phyloP scores from a whole-genome alignment of 495 filamentous ascomycete species.

The Podospora appendiculata region DNA sequence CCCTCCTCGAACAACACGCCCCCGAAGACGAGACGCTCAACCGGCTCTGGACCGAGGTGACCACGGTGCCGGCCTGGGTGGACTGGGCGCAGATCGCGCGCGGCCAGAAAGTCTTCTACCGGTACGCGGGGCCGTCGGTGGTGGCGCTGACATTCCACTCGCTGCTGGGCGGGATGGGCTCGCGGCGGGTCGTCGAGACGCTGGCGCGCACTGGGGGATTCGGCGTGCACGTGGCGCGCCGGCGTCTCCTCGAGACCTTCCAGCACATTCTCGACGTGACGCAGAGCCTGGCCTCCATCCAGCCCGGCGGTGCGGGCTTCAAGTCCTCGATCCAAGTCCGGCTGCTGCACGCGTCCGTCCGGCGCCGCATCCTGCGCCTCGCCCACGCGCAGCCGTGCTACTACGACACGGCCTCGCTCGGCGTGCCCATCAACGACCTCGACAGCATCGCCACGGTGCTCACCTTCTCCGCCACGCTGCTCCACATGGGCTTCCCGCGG shows the following conservation, averaged over 20 bases:
- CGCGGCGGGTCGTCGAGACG: conserved; percentile 61
- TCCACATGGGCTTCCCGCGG: conserved; percentile 61
- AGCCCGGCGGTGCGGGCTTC: conserved; percentile 61
- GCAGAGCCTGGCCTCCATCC: conserved; percentile 52
- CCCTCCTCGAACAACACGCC: conserved; percentile 50
- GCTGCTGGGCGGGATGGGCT: conserved; percentile 58
- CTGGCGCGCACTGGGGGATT: conserved; percentile 75
- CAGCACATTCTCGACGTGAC: conserved; percentile 72
- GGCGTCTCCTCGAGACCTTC: conserved; percentile 65
- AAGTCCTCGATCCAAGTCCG: conserved; percentile 65
- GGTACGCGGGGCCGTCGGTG: conserved; percentile 61
- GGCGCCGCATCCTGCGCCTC: conserved; percentile 56
- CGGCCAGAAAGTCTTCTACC: conserved; percentile 62
- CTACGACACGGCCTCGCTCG: conserved; percentile 51
- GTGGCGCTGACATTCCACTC: conserved; percentile 56
- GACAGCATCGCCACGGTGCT: conserved; percentile 65
- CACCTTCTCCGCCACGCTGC: conserved; percentile 57
- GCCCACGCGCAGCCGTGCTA: conserved; percentile 48
- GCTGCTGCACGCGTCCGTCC: conserved; percentile 65
- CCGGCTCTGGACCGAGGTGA: conserved; percentile 60
- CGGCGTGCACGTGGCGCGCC: conserved; percentile 56
- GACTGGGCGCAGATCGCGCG: conserved; percentile 72
- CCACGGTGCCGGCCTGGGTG: conserved; percentile 69
- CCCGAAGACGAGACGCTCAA: conserved; percentile 48
- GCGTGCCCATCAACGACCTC: conserved; percentile 67